Base-by-base conservation (phyloP, 352 stramenopile genomes). In the Phytophthora citrophthora region DNA sequence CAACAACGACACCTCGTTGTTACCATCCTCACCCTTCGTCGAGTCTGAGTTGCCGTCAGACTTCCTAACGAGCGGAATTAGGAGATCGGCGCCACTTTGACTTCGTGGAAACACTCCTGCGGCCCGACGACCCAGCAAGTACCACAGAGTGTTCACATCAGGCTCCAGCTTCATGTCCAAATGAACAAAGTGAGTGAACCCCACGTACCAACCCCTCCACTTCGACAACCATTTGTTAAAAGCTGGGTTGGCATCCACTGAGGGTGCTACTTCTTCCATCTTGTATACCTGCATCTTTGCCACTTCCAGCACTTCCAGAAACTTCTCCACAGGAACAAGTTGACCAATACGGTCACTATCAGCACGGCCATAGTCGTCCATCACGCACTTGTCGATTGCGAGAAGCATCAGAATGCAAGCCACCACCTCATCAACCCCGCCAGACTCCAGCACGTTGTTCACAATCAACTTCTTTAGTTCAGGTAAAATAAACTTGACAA, bases 101-200 rank as follows among this genome's bases (percentile, higher is more conserved):
- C 54, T 47, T 4, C 50, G 43, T 1, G 49, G 55, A 9, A 70
- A 59, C 9, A 71, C 29, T 39, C 64, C 53, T 1, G 64, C 72
- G 0, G 64, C 64, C 44, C 11, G 64, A 58, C 7, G 64, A 1
- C 44, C 51, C 20, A 77, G 64, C 46, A 81, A 68, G 40, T 57
- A 20, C 64, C 68, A 76, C 11, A 77, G 8, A 12, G 36, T 59
- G 2, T 58, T 36, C 15, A 71, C 40, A 9, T 16, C 39, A 3
- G 61, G 68, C 29, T 70, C 23, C 4, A 36, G 6, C 0, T 20
- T 20, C 20, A 20, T 20, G 20, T 20, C 15, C 12, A 81, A 29
- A 16, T 73, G 40, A 34, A 76, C 50, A 31, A 81, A 77, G 16
- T 81, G 64, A 38, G 51, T 70, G 20, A 76, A 77, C 2, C 68